Conservation (phyloP, 257 asterid species). For the Gentiana macrophylla region DNA sequence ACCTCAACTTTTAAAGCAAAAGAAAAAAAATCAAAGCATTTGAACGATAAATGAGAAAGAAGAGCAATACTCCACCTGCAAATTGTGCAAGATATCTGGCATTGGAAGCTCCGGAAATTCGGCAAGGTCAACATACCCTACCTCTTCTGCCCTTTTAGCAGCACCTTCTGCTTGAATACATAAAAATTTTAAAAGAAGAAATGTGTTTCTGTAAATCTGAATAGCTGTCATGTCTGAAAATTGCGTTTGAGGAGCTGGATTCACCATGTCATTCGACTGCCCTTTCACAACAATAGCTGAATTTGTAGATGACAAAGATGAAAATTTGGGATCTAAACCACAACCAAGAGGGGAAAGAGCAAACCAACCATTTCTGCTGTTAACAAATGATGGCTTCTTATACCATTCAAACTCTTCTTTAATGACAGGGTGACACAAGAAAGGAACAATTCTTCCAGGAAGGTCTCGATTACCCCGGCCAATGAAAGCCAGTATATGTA, state of each 20-base stretch:
- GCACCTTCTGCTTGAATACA: slow-evolving; percentile 79
- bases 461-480: slow-evolving; percentile 76
- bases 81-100: slow-evolving; percentile 91
- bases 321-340: slow-evolving; percentile 35
- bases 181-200: slow-evolving; percentile 66
- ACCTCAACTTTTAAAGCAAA: no score
- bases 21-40: background rate
- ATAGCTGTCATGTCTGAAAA: slow-evolving; percentile 67
- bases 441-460: slow-evolving; percentile 37
- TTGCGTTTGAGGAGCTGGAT: slow-evolving; percentile 30
- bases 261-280: slow-evolving; percentile 27
- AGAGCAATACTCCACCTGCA: slow-evolving; percentile 45
- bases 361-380: slow-evolving; percentile 89
- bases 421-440: slow-evolving; percentile 49
- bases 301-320: slow-evolving; percentile 31
- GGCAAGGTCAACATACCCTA: slow-evolving; percentile 76
- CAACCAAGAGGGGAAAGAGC: slow-evolving; percentile 73
- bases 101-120: slow-evolving; percentile 91
- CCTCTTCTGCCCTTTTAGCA: slow-evolving; percentile 74
- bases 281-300: slow-evolving; percentile 43
- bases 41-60: background rate
- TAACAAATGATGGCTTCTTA: slow-evolving; percentile 54
- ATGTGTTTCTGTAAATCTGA: slow-evolving; percentile 62
- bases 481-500: slow-evolving; percentile 82
- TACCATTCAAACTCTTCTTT: slow-evolving; percentile 80